Conservation (phyloP, 148 eudicot species). For the Cornus suecica region DNA sequence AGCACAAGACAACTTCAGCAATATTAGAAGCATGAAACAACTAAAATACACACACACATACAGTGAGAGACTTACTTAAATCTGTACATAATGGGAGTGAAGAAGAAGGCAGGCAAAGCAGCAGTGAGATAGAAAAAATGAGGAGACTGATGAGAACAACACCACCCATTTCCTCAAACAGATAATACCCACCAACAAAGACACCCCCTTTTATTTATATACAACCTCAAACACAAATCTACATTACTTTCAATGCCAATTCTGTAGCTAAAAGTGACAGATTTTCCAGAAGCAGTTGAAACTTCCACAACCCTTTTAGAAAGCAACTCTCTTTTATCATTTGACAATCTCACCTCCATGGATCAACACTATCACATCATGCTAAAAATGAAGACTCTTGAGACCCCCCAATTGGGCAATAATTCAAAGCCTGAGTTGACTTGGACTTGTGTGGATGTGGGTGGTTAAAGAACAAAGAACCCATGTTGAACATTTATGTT, state of each 20-base stretch:
- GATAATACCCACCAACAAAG: neutral
- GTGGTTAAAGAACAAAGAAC: slow-evolving; percentile 14
- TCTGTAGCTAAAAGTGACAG: too few relatives aligned
- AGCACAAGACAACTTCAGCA: neutral
- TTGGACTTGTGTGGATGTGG: slow-evolving; percentile 13
- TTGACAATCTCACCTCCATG: slow-evolving; percentile 9
- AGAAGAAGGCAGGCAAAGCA: slow-evolving; percentile 36
- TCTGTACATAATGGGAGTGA: slow-evolving; percentile 75
- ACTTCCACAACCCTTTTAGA: slow-evolving; percentile 4
- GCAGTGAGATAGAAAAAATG: slow-evolving; percentile 29
- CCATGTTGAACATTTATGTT: neutral
- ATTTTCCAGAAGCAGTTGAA: slow-evolving; percentile 8
- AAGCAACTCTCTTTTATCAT: slow-evolving; percentile 10
- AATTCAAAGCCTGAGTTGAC: slow-evolving; percentile 14
- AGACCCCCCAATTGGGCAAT: slow-evolving; percentile 3
- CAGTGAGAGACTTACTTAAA: slow-evolving; percentile 50
- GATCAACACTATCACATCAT: neutral
- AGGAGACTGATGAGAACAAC: slow-evolving; percentile 2
- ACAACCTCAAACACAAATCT: neutral
- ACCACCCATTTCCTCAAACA: neutral
- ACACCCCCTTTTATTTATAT: neutral
- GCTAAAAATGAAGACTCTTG: neutral
- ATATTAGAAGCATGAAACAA: neutral
- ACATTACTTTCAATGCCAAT: too few relatives aligned
- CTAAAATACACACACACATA: neutral